phyloP scores from a whole-genome alignment of 2,329 filamentous ascomycete species.

The Cytospora chrysosperma region DNA sequence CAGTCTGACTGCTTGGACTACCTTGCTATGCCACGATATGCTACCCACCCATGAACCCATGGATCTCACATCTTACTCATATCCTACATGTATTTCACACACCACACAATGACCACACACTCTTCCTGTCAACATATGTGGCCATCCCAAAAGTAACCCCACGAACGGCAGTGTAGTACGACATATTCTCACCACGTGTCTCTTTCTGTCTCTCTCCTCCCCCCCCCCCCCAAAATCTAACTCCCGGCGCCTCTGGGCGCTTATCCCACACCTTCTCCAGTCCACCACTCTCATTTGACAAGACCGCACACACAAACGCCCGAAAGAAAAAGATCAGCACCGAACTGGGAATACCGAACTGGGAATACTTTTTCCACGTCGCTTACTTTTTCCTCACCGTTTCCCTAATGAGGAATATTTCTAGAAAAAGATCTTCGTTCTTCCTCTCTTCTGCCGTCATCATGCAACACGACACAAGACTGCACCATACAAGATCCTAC shows the following conservation, averaged over 20 bases:
- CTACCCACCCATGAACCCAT: neutral
- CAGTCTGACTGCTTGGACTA: neutral
- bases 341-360: neutral
- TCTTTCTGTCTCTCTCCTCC: neutral
- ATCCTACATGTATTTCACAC: neutral
- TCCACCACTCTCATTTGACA: neutral
- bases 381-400: neutral
- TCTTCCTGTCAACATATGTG: neutral
- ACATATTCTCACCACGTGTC: neutral
- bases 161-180: neutral
- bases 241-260: neutral
- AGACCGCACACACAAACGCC: neutral
- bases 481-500: neutral
- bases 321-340: too few species aligned
- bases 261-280: neutral
- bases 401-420: slow-evolving; percentile 13
- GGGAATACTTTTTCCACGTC: neutral
- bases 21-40: too few species aligned
- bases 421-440: neutral
- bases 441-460: neutral
- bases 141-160: neutral
- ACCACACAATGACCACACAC: neutral
- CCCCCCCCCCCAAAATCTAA: too few species aligned
- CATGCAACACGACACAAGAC: neutral
- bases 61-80: neutral